Percentiles rank a stretch among this genome's conserved stretches.
Conservation (phyloP, 2,329 filamentous ascomycete species). For the Fusarium albosuccineum region DNA sequence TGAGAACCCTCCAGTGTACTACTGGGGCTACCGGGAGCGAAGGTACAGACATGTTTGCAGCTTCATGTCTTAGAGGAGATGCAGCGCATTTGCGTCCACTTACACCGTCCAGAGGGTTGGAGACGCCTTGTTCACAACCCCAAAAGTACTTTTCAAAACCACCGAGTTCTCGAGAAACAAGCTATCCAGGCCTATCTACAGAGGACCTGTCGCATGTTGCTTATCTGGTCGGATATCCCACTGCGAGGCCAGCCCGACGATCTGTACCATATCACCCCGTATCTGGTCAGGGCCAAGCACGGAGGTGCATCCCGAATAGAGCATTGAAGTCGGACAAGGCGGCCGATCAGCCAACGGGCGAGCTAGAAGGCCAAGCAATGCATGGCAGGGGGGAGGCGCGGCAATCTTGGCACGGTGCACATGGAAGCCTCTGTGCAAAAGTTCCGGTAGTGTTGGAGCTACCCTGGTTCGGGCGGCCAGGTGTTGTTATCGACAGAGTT, state of each 20-base stretch:
- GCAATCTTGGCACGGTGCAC: constrained; percentile 6
- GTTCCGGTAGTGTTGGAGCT: constrained; percentile 29
- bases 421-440: constrained; percentile 23
- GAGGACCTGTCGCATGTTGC: not conserved
- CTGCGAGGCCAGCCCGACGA: constrained; percentile 10
- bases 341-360: constrained; percentile 23
- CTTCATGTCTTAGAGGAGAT: too few relatives aligned
- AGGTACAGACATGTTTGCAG: too few relatives aligned
- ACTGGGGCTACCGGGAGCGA: too few relatives aligned
- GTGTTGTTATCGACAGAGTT: constrained; percentile 13
- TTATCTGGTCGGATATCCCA: constrained; percentile 24
- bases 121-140: not conserved
- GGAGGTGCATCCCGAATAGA: constrained; percentile 12
- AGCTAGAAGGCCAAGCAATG: not conserved
- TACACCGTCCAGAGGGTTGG: not conserved
- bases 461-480: not conserved
- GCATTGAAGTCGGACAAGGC: not conserved
- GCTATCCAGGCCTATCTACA: too few relatives aligned
- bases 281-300: constrained; percentile 23
- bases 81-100: not conserved
- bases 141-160: not conserved
- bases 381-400: not conserved
- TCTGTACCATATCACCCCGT: constrained; percentile 10
- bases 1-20: too few relatives aligned
- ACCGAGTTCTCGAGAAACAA: not conserved